A percentile compares a stretch with the other conserved stretches of the same genome.
Evolutionary conservation across 208 protist species (phyloP).

Genomic region (Entamoeba moshkovskii): DNA sequence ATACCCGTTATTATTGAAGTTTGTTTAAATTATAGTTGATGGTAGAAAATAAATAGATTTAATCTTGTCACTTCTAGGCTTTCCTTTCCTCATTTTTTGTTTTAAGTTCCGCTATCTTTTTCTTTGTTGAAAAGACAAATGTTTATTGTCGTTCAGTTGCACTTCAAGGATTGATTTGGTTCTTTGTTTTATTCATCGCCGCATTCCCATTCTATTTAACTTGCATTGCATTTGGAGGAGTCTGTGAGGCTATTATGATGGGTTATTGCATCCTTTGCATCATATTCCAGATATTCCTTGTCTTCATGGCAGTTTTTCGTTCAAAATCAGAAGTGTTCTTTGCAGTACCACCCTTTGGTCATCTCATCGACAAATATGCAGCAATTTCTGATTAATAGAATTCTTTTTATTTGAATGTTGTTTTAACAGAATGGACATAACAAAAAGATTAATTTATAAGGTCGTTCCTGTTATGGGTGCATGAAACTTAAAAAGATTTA

Average conservation of each 20-base stretch:
- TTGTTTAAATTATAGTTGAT: background rate
- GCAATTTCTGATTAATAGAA: background rate
- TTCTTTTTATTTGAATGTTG: background rate
- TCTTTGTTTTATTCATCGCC: background rate
- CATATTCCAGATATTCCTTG: background rate
- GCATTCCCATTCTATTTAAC: background rate
- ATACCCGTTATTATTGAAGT: background rate
- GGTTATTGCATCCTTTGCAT: background rate
- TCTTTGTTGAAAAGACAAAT: slow-evolving; percentile 4
- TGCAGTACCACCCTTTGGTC: background rate
- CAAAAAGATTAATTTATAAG: background rate
- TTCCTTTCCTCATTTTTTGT: background rate
- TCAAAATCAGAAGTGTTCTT: background rate
- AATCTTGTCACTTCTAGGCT: background rate
- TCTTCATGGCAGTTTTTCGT: background rate
- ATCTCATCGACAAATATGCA: background rate
- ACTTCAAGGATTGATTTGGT: background rate
- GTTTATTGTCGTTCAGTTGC: background rate
- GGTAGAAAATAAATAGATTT: too few relatives aligned
- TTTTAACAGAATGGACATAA: background rate
- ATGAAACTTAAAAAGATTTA: background rate
- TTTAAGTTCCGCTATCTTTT: background rate
- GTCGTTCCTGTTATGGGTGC: too few relatives aligned
- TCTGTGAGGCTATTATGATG: background rate
- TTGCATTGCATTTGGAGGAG: background rate